Evolutionary conservation across 2,329 filamentous ascomycete species (phyloP).

Genomic region (Clonostachys rosea): DNA sequence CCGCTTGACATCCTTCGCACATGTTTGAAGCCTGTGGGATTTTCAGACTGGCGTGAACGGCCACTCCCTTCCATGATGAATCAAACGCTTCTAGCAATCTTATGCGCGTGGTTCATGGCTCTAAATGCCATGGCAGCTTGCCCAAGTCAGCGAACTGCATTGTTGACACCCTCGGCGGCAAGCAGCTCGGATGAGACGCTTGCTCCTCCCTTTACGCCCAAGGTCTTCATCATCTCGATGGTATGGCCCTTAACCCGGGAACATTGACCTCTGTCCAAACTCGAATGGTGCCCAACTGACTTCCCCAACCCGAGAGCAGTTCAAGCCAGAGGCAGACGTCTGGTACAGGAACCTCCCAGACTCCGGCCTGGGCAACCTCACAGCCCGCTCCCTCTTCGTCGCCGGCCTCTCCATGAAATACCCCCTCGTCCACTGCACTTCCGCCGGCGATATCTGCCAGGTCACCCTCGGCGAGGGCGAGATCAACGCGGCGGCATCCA

Average conservation of each 20-base stretch:
- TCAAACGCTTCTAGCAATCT: too few relatives aligned
- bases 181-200: too few relatives aligned
- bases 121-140: too few relatives aligned
- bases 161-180: too few relatives aligned
- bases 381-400: conserved; percentile 50
- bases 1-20: too few relatives aligned
- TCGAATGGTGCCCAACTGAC: not conserved
- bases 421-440: conserved; percentile 60
- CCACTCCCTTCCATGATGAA: too few relatives aligned
- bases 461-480: conserved; percentile 64
- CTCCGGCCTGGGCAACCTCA: conserved; percentile 46
- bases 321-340: conserved; percentile 53
- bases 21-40: too few relatives aligned
- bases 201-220: conserved; percentile 38
- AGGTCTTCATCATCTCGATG: conserved; percentile 60
- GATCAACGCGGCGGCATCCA: conserved; percentile 69
- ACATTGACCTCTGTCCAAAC: too few relatives aligned
- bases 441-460: conserved; percentile 59
- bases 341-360: conserved; percentile 52
- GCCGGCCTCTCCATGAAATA: conserved; percentile 63
- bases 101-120: too few relatives aligned
- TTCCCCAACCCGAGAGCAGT: conserved; percentile 31
- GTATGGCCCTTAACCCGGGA: conserved; percentile 22
- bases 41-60: too few relatives aligned
- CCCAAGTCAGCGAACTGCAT: too few relatives aligned